A percentile compares a stretch with the other conserved stretches of the same genome.
phyloP scores from a whole-genome alignment of 768 basidiomycete species.

The Cystobasidiopsis lactophilus region DNA sequence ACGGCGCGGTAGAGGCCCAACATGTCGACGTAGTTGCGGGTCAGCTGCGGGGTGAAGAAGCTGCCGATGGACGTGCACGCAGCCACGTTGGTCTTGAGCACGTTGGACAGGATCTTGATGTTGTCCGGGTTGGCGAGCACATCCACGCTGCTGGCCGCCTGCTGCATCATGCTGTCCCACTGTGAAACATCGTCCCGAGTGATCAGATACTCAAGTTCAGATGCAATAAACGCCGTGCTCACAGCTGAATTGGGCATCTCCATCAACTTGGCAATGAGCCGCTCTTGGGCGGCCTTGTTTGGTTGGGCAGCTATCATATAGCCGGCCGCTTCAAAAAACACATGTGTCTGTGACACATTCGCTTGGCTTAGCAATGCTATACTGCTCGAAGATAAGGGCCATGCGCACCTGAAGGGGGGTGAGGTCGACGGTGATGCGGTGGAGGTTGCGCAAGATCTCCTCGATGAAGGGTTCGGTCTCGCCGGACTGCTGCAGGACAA shows the following conservation, averaged over 20 bases:
- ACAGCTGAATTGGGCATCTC: slow-evolving; percentile 91
- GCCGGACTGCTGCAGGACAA: slow-evolving; percentile 94
- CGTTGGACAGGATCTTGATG: slow-evolving; percentile 87
- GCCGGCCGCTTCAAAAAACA: slow-evolving; percentile 95
- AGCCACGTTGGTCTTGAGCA: slow-evolving; percentile 94
- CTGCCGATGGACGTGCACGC: slow-evolving; percentile 91
- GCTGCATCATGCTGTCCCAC: slow-evolving; percentile 96
- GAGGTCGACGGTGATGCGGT: slow-evolving; percentile 82
- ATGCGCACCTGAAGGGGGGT: slow-evolving; percentile 52
- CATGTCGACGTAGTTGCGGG: slow-evolving; percentile 91
- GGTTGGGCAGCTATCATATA: slow-evolving; percentile 99
- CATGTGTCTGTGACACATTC: slow-evolving; percentile 41
- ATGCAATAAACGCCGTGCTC: slow-evolving; percentile 21
- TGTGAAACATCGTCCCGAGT: slow-evolving; percentile 21
- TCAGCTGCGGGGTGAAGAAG: slow-evolving; percentile 93
- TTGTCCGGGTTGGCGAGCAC: slow-evolving; percentile 77
- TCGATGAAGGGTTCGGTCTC: slow-evolving; percentile 96
- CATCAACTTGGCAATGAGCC: slow-evolving; percentile 84
- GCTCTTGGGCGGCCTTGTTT: slow-evolving; percentile 90
- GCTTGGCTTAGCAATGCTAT: not conserved
- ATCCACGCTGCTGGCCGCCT: slow-evolving; percentile 77
- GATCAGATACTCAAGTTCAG: not conserved
- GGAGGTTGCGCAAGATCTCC: slow-evolving; percentile 75
- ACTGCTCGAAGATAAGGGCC: not conserved
- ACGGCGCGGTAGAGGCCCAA: slow-evolving; percentile 93